These are phyloP conservation scores for Suhomyces tanzawaensis DNA, from an alignment of 805 yeast species.

Conservation along the genomic window DNA sequence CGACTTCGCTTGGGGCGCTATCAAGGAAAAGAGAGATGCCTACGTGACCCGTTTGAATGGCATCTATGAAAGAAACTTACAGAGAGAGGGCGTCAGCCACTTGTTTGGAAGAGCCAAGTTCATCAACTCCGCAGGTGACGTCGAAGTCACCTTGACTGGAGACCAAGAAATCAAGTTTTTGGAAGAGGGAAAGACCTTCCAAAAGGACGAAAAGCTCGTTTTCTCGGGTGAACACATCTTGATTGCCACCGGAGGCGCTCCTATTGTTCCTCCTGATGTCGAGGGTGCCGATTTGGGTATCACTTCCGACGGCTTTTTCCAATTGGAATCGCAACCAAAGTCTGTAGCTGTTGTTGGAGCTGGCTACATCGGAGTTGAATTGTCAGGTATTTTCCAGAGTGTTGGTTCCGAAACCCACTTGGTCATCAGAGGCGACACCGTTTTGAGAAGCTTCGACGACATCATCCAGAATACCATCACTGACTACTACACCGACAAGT, in stretches of 20 bases:
- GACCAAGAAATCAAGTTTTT: constrained; percentile 40
- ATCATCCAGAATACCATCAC: constrained; percentile 77
- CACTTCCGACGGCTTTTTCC: constrained; percentile 89
- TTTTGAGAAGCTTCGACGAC: constrained; percentile 83
- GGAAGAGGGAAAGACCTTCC: constrained; percentile 24
- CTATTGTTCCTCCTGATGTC: constrained; percentile 64
- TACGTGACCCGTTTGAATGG: constrained; percentile 86
- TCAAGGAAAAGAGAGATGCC: constrained; percentile 90
- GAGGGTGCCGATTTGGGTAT: constrained; percentile 83
- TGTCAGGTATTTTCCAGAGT: constrained; percentile 90
- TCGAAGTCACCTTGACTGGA: constrained; percentile 62
- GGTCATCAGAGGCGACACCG: constrained; percentile 87
- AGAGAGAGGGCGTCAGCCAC: constrained; percentile 85
- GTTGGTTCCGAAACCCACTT: constrained; percentile 84
- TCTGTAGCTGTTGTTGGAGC: constrained; percentile 95
- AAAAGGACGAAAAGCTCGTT: constrained; percentile 52
- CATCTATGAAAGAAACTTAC: constrained; percentile 83
- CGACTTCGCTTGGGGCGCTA: constrained; percentile 74
- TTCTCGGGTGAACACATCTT: constrained; percentile 81
- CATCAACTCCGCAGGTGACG: constrained; percentile 57
- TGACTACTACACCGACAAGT: constrained; percentile 68
- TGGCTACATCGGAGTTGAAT: constrained; percentile 95
- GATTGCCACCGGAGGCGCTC: constrained; percentile 92
- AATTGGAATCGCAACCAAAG: constrained; percentile 78
- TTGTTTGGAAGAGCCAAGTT: constrained; percentile 86